These are phyloP conservation scores for Entophlyctis helioformis DNA, from an alignment of 192 early-diverging fungal genomes.

Conservation along the genomic window DNA sequence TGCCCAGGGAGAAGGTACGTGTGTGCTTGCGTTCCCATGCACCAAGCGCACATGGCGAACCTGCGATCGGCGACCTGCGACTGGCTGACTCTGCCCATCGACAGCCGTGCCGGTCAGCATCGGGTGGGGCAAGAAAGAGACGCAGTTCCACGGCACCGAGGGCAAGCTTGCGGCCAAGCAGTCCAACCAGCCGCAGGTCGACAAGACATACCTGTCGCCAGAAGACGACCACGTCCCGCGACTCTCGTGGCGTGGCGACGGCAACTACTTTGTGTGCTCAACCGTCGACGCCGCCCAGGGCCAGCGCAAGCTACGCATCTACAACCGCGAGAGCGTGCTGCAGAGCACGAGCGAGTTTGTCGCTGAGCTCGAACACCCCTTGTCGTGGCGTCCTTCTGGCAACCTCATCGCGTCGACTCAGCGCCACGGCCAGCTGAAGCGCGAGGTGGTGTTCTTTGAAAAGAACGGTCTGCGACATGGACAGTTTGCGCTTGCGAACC, in stretches of 20 bases:
- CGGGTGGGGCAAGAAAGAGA: constrained; percentile 97
- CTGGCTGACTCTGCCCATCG: too few species aligned
- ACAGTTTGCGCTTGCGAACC: constrained; percentile 69
- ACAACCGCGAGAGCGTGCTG: constrained; percentile 76
- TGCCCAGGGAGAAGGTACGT: constrained; percentile 53
- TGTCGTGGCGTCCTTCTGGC: constrained; percentile 77
- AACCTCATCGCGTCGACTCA: constrained; percentile 76
- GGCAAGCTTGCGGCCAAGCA: constrained; percentile 59
- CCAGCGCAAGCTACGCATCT: constrained; percentile 61
- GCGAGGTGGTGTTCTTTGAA: constrained; percentile 91
- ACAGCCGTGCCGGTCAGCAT: constrained; percentile 57
- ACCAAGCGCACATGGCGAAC: neutral
- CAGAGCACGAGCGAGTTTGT: constrained; percentile 72
- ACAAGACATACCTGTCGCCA: constrained; percentile 24
- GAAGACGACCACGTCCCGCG: constrained; percentile 64
- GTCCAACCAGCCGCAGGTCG: constrained; percentile 9
- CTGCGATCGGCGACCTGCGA: neutral
- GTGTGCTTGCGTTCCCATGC: constrained; percentile 2
- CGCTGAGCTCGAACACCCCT: constrained; percentile 57
- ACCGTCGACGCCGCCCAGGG: constrained; percentile 40
- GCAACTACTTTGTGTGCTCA: constrained; percentile 67
- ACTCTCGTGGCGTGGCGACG: constrained; percentile 87
- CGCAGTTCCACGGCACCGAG: constrained; percentile 89
- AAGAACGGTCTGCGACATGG: constrained; percentile 89
- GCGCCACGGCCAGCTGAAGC: too few species aligned